Evolutionary conservation across 78 protist species (phyloP).

Genomic region (Cavenderia fasciculata): DNA sequence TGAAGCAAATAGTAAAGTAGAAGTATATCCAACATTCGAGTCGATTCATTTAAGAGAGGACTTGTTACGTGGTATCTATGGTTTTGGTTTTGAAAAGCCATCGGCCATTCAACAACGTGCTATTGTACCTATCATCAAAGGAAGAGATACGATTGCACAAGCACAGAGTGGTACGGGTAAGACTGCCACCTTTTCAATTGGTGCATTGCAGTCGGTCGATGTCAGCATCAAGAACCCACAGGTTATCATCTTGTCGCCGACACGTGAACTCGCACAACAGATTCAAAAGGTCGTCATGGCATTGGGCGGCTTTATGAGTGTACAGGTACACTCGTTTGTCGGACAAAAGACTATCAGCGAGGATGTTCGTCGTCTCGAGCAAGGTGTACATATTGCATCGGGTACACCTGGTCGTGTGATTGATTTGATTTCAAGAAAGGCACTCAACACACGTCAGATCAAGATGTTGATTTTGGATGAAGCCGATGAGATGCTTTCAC

Average conservation of each 20-base stretch:
- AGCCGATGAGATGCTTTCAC: constrained; percentile 99
- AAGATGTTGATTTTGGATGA: constrained; percentile 98
- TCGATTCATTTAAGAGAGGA: constrained; percentile 93
- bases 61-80: constrained; percentile 94
- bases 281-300: constrained; percentile 92
- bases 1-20: constrained; percentile 11
- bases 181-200: constrained; percentile 96
- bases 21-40: constrained; percentile 89
- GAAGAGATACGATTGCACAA: constrained; percentile 99
- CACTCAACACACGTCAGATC: constrained; percentile 85
- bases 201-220: constrained; percentile 89
- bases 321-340: constrained; percentile 90
- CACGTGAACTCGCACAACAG: constrained; percentile 98
- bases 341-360: constrained; percentile 97
- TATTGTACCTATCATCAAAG: constrained; percentile 95
- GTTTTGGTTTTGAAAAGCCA: constrained; percentile 98
- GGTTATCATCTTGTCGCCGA: constrained; percentile 97
- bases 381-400: constrained; percentile 91
- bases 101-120: constrained; percentile 99
- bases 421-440: constrained; percentile 96
- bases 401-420: constrained; percentile 99
- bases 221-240: constrained; percentile 87
- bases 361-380: constrained; percentile 91
- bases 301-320: constrained; percentile 95
- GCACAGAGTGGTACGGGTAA: constrained; percentile 99